Percentiles rank a stretch among this genome's conserved stretches.
These are phyloP conservation scores for Talinum fruticosum DNA, from an alignment of 148 eudicot genomes.

Conservation along the genomic window DNA sequence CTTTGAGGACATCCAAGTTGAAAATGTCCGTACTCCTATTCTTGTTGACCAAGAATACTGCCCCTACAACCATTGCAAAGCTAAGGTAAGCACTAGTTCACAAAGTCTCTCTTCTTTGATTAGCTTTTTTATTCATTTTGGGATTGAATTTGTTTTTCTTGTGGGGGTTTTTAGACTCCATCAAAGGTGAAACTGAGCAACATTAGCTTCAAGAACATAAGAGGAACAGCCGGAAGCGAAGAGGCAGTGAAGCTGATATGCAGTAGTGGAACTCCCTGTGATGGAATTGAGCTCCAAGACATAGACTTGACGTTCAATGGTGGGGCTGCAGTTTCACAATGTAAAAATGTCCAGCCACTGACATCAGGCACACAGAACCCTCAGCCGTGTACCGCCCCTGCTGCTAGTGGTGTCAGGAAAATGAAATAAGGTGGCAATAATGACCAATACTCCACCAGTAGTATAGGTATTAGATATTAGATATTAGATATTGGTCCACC, in stretches of 20 bases:
- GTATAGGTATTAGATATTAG: neutral
- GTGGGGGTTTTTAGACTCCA: conserved; percentile 22
- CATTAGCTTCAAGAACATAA: conserved; percentile 39
- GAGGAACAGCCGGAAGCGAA: conserved; percentile 37
- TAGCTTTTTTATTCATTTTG: neutral
- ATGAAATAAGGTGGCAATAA: neutral
- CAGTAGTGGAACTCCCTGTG: conserved; percentile 40
- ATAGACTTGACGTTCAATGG: conserved; percentile 46
- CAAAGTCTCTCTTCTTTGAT: neutral
- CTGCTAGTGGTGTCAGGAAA: neutral
- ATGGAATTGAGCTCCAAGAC: conserved; percentile 37
- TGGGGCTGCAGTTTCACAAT: conserved; percentile 24
- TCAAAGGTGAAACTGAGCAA: conserved; percentile 50
- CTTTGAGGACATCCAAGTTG: conserved; percentile 43
- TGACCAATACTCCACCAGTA: neutral
- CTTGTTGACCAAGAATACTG: conserved; percentile 56
- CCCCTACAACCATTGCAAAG: conserved; percentile 48
- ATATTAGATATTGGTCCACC: neutral
- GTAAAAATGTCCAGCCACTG: conserved; percentile 40
- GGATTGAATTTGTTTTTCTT: neutral
- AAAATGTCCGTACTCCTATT: conserved; percentile 41
- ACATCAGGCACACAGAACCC: conserved; percentile 30
- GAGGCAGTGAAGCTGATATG: conserved; percentile 39
- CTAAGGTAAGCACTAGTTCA: conserved; percentile 12
- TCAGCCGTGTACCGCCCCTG: neutral